These are phyloP conservation scores for Penicillium sp. DNA, from an alignment of 2,329 filamentous ascomycete species.

Conservation along the genomic window DNA sequence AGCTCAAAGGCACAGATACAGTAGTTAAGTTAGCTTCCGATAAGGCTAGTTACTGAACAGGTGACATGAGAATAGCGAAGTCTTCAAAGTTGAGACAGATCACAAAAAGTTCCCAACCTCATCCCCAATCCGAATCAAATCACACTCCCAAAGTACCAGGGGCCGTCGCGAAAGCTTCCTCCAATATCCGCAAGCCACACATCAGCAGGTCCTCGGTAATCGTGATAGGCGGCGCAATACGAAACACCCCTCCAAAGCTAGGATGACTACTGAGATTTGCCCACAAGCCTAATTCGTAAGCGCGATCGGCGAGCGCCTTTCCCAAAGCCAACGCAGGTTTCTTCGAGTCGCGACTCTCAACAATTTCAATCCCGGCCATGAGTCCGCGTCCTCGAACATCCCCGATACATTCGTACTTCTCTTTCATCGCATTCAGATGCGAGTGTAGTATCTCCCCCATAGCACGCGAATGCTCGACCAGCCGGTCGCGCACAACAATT, in stretches of 20 bases:
- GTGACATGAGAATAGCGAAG: too few species aligned
- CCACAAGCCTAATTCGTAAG: conserved; percentile 54
- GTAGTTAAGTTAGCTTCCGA: too few species aligned
- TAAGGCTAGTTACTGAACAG: too few species aligned
- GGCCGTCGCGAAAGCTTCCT: conserved; percentile 48
- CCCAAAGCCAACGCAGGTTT: conserved; percentile 49
- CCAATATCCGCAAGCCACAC: conserved; percentile 54
- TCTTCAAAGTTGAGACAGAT: background rate
- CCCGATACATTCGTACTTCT: conserved; percentile 57
- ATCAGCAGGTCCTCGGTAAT: conserved; percentile 51
- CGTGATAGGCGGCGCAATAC: conserved; percentile 60
- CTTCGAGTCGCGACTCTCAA: conserved; percentile 50
- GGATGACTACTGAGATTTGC: conserved; percentile 55
- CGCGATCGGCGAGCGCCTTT: conserved; percentile 46
- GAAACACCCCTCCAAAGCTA: conserved; percentile 56
- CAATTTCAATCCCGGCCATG: conserved; percentile 58
- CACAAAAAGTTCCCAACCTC: background rate
- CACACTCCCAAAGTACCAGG: background rate
- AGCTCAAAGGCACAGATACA: too few species aligned
- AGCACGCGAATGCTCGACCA: conserved; percentile 47
- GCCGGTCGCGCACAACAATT: conserved; percentile 55
- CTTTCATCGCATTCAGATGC: conserved; percentile 47
- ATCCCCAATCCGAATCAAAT: background rate
- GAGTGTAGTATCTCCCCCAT: conserved; percentile 48
- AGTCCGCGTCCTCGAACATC: conserved; percentile 59